A percentile compares a stretch with the other conserved stretches of the same genome.
Conservation (phyloP, 495 filamentous ascomycete species). For the Penicillium salamii region DNA sequence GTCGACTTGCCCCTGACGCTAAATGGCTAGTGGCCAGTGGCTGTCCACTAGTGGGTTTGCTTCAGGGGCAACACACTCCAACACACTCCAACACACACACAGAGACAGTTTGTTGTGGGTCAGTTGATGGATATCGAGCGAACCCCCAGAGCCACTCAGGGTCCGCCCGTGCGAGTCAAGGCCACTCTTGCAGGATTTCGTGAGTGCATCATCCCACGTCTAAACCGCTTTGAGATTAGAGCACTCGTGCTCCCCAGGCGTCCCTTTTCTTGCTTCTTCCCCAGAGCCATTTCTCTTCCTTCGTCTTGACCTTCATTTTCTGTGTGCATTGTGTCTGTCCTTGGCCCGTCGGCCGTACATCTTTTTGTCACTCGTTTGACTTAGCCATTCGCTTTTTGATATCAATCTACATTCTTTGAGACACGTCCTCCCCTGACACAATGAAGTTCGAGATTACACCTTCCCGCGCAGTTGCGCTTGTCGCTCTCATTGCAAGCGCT, state of each 20-base stretch:
- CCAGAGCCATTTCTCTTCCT: slow-evolving; percentile 18
- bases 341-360: slow-evolving; percentile 18
- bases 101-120: slow-evolving; percentile 1
- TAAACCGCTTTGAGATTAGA: slow-evolving; percentile 10
- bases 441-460: slow-evolving; percentile 37
- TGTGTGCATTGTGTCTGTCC: slow-evolving; percentile 27
- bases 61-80: too few relatives aligned
- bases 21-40: slow-evolving; percentile 11
- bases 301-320: slow-evolving; percentile 27
- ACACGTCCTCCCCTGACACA: slow-evolving; percentile 10
- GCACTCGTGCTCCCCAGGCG: slow-evolving; percentile 2
- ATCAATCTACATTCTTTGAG: too few relatives aligned
- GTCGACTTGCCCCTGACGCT: slow-evolving; percentile 19
- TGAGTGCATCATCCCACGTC: slow-evolving; percentile 6
- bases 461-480: slow-evolving; percentile 38
- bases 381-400: slow-evolving; percentile 12
- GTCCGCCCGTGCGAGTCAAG: background rate
- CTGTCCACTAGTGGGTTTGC: slow-evolving; percentile 8
- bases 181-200: background rate
- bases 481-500: slow-evolving; percentile 60
- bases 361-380: slow-evolving; percentile 26
- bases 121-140: slow-evolving; percentile 2
- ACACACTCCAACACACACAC: too few relatives aligned
- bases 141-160: slow-evolving; percentile 14
- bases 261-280: slow-evolving; percentile 21